phyloP scores from a whole-genome alignment of 768 basidiomycete species.

The Coprinopsis strossmayeri region DNA sequence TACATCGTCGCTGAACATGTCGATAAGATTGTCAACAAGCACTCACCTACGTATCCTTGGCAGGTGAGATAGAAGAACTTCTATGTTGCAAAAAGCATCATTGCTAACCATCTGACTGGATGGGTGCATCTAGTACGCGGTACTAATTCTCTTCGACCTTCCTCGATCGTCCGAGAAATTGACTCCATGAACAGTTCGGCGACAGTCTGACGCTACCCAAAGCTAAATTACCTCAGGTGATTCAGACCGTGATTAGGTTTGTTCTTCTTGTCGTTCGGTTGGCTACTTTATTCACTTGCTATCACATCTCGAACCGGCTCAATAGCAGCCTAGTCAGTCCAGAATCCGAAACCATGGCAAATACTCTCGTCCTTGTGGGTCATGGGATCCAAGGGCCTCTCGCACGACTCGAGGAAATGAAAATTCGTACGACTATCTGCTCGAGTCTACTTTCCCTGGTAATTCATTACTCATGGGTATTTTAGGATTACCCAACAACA shows the following conservation, averaged over 20 bases:
- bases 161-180: slow-evolving; percentile 2
- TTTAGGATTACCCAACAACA: slow-evolving; percentile 67
- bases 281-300: background rate
- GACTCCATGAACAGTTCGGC: slow-evolving; percentile 51
- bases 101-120: slow-evolving; percentile 10
- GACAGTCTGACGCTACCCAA: slow-evolving; percentile 68
- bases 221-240: slow-evolving; percentile 59
- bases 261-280: slow-evolving; percentile 12
- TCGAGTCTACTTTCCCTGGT: background rate
- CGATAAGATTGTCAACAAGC: slow-evolving; percentile 58
- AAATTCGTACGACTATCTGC: slow-evolving; percentile 52
- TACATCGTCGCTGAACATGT: slow-evolving; percentile 67
- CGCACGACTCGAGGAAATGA: slow-evolving; percentile 66
- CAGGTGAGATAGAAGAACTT: slow-evolving; percentile 39
- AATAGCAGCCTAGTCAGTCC: slow-evolving; percentile 67
- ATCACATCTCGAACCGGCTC: slow-evolving; percentile 1
- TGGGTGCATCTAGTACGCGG: slow-evolving; percentile 48
- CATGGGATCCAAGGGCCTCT: slow-evolving; percentile 53
- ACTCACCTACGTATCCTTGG: slow-evolving; percentile 63
- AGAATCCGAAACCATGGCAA: slow-evolving; percentile 66
- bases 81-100: background rate
- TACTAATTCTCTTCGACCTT: slow-evolving; percentile 27
- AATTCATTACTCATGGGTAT: slow-evolving; percentile 5
- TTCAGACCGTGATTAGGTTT: slow-evolving; percentile 69
- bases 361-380: slow-evolving; percentile 65